Percentiles rank a stretch among this genome's conserved stretches.
These are phyloP conservation scores for Penicillium desertorum DNA, from an alignment of 495 filamentous ascomycete species.

Conservation along the genomic window DNA sequence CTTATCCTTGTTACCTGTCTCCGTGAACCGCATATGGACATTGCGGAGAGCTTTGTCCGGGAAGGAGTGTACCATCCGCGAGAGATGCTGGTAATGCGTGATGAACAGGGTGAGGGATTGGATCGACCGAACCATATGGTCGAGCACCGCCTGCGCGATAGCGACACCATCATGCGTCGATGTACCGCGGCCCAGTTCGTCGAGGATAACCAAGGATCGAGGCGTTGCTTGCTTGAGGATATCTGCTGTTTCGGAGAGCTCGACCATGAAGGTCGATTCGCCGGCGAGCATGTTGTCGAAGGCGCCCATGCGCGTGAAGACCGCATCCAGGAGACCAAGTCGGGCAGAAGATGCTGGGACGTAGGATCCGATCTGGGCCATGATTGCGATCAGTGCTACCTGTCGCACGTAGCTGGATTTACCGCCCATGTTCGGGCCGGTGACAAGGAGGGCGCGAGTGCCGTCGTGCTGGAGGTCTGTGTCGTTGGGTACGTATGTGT, in stretches of 20 bases:
- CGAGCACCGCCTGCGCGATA: slow-evolving; percentile 88
- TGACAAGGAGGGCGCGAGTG: slow-evolving; percentile 80
- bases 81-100: slow-evolving; percentile 91
- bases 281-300: slow-evolving; percentile 95
- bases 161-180: slow-evolving; percentile 94
- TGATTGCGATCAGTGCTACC: slow-evolving; percentile 85
- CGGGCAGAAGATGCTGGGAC: slow-evolving; percentile 75
- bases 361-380: slow-evolving; percentile 93
- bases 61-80: slow-evolving; percentile 66
- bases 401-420: slow-evolving; percentile 94
- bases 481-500: slow-evolving; percentile 90
- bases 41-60: slow-evolving; percentile 61
- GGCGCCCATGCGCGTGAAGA: slow-evolving; percentile 96
- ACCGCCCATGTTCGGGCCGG: slow-evolving; percentile 98
- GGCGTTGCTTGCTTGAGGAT: slow-evolving; percentile 87
- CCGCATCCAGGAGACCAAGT: slow-evolving; percentile 83
- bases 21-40: slow-evolving; percentile 81
- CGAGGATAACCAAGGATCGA: slow-evolving; percentile 82
- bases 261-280: slow-evolving; percentile 97
- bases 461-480: slow-evolving; percentile 62
- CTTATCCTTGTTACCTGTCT: slow-evolving; percentile 37
- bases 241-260: slow-evolving; percentile 85
- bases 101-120: slow-evolving; percentile 86
- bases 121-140: slow-evolving; percentile 73
- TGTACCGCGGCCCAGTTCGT: slow-evolving; percentile 91